These are phyloP conservation scores for Cyclospora cayetanensis DNA, from an alignment of 169 alveolate genomes.

Conservation along the genomic window DNA sequence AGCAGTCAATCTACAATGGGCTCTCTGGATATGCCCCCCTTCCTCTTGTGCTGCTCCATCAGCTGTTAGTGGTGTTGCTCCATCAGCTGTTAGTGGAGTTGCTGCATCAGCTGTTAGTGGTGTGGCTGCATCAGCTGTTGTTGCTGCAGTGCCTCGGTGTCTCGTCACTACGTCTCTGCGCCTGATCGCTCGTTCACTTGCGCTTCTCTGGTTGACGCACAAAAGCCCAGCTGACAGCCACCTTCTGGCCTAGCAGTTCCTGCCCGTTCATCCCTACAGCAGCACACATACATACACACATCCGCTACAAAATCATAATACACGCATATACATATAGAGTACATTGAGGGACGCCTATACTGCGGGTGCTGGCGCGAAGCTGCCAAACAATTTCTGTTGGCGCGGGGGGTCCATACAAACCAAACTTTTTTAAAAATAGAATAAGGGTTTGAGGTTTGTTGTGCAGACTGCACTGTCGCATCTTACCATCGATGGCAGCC, in stretches of 20 bases:
- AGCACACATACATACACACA: neutral
- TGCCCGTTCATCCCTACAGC: conserved; percentile 46
- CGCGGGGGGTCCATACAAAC: neutral
- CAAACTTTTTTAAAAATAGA: neutral
- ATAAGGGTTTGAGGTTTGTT: neutral
- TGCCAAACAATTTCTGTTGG: neutral
- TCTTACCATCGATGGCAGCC: conserved; percentile 72
- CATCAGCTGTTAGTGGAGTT: neutral
- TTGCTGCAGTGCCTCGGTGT: neutral
- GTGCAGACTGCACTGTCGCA: neutral
- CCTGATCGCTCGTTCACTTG: no score
- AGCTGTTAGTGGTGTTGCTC: neutral
- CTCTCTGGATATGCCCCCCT: neutral
- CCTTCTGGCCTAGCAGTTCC: conserved; percentile 37
- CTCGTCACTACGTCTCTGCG: no score
- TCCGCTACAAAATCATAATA: neutral
- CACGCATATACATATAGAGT: neutral
- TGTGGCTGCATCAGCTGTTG: neutral
- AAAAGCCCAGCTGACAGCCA: conserved; percentile 73
- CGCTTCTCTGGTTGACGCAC: neutral
- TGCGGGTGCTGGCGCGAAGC: neutral
- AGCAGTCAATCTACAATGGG: no score
- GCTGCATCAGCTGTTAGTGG: neutral
- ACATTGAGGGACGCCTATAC: neutral
- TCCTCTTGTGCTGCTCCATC: neutral